Conservation (phyloP, 2,329 filamentous ascomycete genomes). For the Fusarium papillatum region DNA sequence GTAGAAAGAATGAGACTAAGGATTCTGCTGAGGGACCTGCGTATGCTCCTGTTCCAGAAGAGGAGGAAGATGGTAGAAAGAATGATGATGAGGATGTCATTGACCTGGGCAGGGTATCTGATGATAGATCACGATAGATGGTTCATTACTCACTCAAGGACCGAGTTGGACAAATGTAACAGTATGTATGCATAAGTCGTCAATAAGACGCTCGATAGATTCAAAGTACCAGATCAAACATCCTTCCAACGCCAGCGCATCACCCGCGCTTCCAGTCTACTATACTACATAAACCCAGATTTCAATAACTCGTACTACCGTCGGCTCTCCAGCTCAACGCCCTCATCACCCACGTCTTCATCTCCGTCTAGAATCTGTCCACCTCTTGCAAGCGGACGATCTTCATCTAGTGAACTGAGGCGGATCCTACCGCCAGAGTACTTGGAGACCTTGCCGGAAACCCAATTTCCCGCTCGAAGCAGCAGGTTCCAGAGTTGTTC, state of each 20-base stretch:
- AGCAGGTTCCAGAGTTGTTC: conserved; percentile 76
- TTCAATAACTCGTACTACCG: conserved; percentile 29
- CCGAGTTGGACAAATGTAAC: not conserved
- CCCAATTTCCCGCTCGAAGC: conserved; percentile 67
- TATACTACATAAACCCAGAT: conserved; percentile 8
- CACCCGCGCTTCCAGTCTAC: conserved; percentile 32
- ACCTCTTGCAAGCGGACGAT: conserved; percentile 59
- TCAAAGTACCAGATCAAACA: conserved; percentile 19
- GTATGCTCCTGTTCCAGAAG: conserved; percentile 47
- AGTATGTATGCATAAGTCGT: not conserved
- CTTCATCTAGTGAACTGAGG: conserved; percentile 58
- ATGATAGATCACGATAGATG: conserved; percentile 33
- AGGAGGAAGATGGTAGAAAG: conserved; percentile 37
- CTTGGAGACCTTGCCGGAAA: conserved; percentile 67
- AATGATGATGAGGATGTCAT: conserved; percentile 50
- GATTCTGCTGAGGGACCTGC: conserved; percentile 43
- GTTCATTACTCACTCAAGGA: not conserved
- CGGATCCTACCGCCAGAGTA: conserved; percentile 70
- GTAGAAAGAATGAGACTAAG: conserved; percentile 71
- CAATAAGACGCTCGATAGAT: conserved; percentile 10
- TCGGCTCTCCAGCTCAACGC: conserved; percentile 58
- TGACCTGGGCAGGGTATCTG: conserved; percentile 47
- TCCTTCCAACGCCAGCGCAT: conserved; percentile 39
- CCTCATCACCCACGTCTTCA: conserved; percentile 56
- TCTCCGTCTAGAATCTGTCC: conserved; percentile 57